Percentiles rank a stretch among this genome's conserved stretches.
Conservation (phyloP, 805 yeast genomes). For the Kuraishia hungarica region DNA sequence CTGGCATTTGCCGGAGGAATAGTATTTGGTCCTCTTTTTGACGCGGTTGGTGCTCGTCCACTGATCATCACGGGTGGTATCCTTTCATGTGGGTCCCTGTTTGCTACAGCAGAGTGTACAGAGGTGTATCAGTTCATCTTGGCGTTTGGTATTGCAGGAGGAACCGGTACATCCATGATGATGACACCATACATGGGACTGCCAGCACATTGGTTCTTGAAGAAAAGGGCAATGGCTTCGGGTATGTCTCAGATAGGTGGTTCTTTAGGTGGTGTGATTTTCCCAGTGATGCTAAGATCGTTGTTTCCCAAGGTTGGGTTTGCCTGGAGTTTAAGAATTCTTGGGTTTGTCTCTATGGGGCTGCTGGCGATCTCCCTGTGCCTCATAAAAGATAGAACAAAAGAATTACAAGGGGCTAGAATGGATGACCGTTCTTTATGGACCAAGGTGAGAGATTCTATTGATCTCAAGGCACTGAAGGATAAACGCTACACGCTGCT, state of each 20-base stretch:
- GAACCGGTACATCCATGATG: constrained; percentile 49
- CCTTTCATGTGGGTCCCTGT: constrained; percentile 37
- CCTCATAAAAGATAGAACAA: constrained; percentile 32
- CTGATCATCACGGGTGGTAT: constrained; percentile 36
- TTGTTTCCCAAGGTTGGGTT: constrained; percentile 40
- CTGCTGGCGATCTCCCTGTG: constrained; percentile 27
- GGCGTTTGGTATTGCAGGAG: constrained; percentile 45
- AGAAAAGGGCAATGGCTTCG: constrained; percentile 45
- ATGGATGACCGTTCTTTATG: constrained; percentile 8
- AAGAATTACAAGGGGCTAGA: constrained; percentile 16
- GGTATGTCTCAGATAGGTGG: constrained; percentile 44
- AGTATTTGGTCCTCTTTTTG: constrained; percentile 41
- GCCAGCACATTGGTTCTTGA: constrained; percentile 54
- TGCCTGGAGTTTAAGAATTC: constrained; percentile 45
- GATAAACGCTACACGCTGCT: constrained; percentile 31
- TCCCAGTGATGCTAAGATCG: constrained; percentile 41
- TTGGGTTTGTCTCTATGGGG: constrained; percentile 33
- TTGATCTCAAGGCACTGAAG: constrained; percentile 26
- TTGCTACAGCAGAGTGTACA: constrained; percentile 46
- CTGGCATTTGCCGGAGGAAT: constrained; percentile 31
- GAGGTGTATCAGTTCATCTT: constrained; percentile 54
- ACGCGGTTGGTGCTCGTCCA: constrained; percentile 42
- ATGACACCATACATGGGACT: constrained; percentile 55
- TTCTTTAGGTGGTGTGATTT: constrained; percentile 39
- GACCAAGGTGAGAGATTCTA: constrained; percentile 16